Percentiles rank a stretch among this genome's conserved stretches.
Conservation (phyloP, 805 yeast species). For the Clavispora phyllophila region DNA sequence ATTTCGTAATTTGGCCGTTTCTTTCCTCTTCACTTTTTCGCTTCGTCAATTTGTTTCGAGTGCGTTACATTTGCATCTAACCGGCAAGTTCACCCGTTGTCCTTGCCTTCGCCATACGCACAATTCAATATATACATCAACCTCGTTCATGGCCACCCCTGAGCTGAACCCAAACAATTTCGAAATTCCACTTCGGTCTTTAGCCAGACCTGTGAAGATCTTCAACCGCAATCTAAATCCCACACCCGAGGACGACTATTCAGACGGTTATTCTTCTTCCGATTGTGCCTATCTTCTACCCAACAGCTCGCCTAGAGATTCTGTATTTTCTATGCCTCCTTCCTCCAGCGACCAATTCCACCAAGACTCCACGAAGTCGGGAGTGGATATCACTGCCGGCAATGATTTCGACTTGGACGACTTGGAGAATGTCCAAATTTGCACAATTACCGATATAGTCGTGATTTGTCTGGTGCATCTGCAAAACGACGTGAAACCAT, state of each 20-base stretch:
- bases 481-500: neutral
- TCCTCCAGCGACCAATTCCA: neutral
- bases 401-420: slow-evolving; percentile 17
- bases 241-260: slow-evolving; percentile 15
- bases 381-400: neutral
- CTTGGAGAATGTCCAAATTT: slow-evolving; percentile 17
- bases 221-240: slow-evolving; percentile 3
- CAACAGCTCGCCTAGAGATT: slow-evolving; percentile 1
- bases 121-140: neutral
- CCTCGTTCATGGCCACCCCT: neutral
- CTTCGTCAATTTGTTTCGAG: neutral
- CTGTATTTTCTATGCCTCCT: slow-evolving; percentile 4
- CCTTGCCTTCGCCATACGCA: no score
- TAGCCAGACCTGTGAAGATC: neutral
- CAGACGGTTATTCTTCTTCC: slow-evolving; percentile 12
- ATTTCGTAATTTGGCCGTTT: neutral
- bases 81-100: neutral
- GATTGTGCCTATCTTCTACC: slow-evolving; percentile 9
- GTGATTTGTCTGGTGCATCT: slow-evolving; percentile 4
- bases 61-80: neutral
- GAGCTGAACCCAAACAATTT: neutral
- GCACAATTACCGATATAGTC: slow-evolving; percentile 22
- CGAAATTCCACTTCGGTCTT: slow-evolving; percentile 1
- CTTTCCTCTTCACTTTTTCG: neutral
- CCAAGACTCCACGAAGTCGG: neutral